Base-by-base conservation (phyloP, 352 stramenopile genomes). In the Chrysophaeum taylorii region DNA sequence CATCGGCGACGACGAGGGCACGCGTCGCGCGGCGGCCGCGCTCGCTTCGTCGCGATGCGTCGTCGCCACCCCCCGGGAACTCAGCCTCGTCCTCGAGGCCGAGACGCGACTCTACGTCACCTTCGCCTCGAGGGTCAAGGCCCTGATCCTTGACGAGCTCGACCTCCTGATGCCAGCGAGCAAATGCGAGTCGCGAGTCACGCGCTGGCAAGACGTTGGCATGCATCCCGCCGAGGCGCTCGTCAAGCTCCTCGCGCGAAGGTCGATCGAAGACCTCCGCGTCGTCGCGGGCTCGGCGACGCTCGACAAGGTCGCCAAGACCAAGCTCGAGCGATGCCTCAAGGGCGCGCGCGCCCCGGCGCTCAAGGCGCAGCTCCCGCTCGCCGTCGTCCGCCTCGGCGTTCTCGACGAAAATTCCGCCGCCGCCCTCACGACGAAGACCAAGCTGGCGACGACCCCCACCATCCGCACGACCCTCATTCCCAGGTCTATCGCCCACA, bases 61-160 rank as follows among this genome's bases (percentile, higher is more conserved):
- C 57, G 33, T 43, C 2, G 57, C 57, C 33, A 66, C 57, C 5
- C 57, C 57, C 1, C 9, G 7, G 16, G 57, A 66, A 36, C 57
- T 66, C 12, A 14, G 14, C 36, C 31, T 2, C 33, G 57, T 66
- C 2, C 27, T 66, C 35, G 31, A 66, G 15, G 12, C 15, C 5
- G 18, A 2, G 5, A 18, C 31, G 35, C 1, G 29, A 2, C 18
- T 42, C 9, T 66, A 66, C 57, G 57, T 31, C 57, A 36, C n/a
- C 33, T 45, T 66, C 31, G 31, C 27, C 12, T 18, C 9, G 18
- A 12, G 23, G 14, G 7, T 5, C 36, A 36, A 66, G 36, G 57
- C 33, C 21, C 57, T 66, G 33, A 36, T 66, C 57, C 21, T 41
- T 36, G 57, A 66, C 57, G 57, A 66, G 57, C 33, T 66, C 57